These are phyloP conservation scores for Fusarium mundagurra DNA, from an alignment of 2,329 filamentous ascomycete genomes.

Conservation along the genomic window DNA sequence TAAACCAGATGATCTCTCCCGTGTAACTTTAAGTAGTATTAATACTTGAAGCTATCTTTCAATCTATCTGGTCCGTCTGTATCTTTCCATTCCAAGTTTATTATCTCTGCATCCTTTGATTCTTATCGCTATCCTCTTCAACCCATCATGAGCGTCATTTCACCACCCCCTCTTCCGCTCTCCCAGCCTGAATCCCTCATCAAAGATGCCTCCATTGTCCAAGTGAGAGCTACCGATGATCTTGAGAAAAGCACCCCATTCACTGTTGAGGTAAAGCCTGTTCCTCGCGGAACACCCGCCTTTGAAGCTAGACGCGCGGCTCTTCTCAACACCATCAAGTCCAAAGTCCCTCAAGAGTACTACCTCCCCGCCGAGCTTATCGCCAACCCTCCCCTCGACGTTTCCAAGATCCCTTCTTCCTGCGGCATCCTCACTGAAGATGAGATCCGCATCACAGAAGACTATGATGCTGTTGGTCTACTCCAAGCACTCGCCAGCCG, in stretches of 20 bases:
- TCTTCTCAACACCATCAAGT: neutral
- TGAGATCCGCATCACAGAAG: neutral
- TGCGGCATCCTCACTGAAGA: neutral
- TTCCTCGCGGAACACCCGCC: neutral
- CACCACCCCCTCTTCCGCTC: neutral
- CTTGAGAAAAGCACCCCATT: constrained; percentile 49
- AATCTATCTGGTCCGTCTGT: neutral
- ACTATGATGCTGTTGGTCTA: neutral
- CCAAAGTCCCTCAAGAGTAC: neutral
- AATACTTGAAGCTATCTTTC: neutral
- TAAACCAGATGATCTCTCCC: neutral
- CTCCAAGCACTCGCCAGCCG: neutral
- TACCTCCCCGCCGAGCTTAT: neutral
- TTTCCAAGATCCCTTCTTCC: neutral
- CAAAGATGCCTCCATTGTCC: neutral
- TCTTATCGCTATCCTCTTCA: too few species aligned
- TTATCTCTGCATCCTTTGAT: too few species aligned
- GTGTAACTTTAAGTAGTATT: neutral
- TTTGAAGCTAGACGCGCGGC: neutral
- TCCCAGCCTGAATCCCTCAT: fast-evolving
- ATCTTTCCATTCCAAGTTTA: neutral
- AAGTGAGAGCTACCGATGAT: neutral
- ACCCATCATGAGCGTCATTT: neutral
- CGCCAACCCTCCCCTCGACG: neutral
- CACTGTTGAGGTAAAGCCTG: constrained; percentile 20